A percentile compares a stretch with the other conserved stretches of the same genome.
phyloP scores from a whole-genome alignment of 2,329 filamentous ascomycete genomes.

The Dactylellina parvicollis region DNA sequence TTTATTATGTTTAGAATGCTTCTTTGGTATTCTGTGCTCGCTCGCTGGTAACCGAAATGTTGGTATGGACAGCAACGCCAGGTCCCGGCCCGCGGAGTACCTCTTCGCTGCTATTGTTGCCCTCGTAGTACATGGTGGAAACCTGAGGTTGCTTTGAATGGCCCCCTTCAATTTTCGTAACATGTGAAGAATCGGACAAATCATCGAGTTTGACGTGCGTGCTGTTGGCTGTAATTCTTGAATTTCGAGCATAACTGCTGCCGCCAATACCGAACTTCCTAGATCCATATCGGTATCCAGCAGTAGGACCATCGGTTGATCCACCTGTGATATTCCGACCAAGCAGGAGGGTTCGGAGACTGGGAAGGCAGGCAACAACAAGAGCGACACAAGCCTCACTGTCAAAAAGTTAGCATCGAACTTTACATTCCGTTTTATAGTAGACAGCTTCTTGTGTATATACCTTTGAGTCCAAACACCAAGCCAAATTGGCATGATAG shows the following conservation, averaged over 20 bases:
- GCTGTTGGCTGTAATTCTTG: constrained; percentile 15
- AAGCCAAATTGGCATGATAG: constrained; percentile 51
- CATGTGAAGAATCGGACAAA: constrained; percentile 45
- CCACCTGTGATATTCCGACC: constrained; percentile 32
- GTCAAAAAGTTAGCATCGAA: constrained; percentile 1
- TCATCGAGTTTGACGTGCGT: constrained; percentile 47
- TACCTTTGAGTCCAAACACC: constrained; percentile 53
- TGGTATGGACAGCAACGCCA: constrained; percentile 49
- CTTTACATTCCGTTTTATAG: not conserved
- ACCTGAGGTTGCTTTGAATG: constrained; percentile 28
- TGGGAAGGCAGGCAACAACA: constrained; percentile 51
- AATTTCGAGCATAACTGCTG: constrained; percentile 38
- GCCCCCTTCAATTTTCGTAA: constrained; percentile 47
- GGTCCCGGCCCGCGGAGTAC: constrained; percentile 29
- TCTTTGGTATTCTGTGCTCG: constrained; percentile 35
- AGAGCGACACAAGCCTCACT: constrained; percentile 51
- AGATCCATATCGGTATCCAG: constrained; percentile 44
- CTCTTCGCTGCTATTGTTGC: constrained; percentile 50
- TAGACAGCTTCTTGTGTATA: not conserved
- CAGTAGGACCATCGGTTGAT: constrained; percentile 21
- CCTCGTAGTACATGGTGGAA: constrained; percentile 42
- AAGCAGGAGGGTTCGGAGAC: constrained; percentile 44
- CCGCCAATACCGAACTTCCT: constrained; percentile 35
- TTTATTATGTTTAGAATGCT: constrained; percentile 27
- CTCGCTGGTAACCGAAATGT: constrained; percentile 48